A percentile compares a stretch with the other conserved stretches of the same genome.
phyloP scores from a whole-genome alignment of 768 basidiomycete genomes.

The Boletus bicolor region DNA sequence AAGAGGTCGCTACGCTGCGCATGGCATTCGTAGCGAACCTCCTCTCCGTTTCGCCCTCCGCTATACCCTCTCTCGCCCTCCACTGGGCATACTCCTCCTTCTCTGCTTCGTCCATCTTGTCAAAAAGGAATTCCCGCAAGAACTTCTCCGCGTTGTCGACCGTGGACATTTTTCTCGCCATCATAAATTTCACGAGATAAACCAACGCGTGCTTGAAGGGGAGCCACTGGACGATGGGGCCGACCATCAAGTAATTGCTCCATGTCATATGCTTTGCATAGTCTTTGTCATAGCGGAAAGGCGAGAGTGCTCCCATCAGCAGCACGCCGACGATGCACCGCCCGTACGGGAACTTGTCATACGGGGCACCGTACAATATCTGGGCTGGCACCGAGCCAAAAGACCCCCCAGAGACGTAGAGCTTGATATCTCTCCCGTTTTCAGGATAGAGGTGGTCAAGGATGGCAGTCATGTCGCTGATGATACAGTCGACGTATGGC shows the following conservation, averaged over 20 bases:
- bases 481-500: slow-evolving; percentile 41
- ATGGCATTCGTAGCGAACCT: slow-evolving; percentile 40
- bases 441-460: slow-evolving; percentile 50
- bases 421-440: slow-evolving; percentile 33
- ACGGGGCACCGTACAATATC: slow-evolving; percentile 52
- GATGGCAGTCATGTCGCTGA: slow-evolving; percentile 43
- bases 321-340: slow-evolving; percentile 45
- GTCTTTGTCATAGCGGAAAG: slow-evolving; percentile 43
- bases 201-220: slow-evolving; percentile 38
- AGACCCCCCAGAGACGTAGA: slow-evolving; percentile 53
- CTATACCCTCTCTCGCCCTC: slow-evolving; percentile 37
- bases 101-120: slow-evolving; percentile 38
- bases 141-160: slow-evolving; percentile 41
- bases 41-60: slow-evolving; percentile 43
- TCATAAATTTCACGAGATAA: slow-evolving; percentile 30
- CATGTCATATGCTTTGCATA: slow-evolving; percentile 47
- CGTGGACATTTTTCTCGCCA: slow-evolving; percentile 37
- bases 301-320: slow-evolving; percentile 45
- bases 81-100: slow-evolving; percentile 36
- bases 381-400: slow-evolving; percentile 55
- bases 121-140: slow-evolving; percentile 37
- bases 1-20: slow-evolving; percentile 47
- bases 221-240: slow-evolving; percentile 41
- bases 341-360: slow-evolving; percentile 50
- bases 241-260: slow-evolving; percentile 44